Conservation (phyloP, 2,329 filamentous ascomycete genomes). For the Hypoxylon sp. region DNA sequence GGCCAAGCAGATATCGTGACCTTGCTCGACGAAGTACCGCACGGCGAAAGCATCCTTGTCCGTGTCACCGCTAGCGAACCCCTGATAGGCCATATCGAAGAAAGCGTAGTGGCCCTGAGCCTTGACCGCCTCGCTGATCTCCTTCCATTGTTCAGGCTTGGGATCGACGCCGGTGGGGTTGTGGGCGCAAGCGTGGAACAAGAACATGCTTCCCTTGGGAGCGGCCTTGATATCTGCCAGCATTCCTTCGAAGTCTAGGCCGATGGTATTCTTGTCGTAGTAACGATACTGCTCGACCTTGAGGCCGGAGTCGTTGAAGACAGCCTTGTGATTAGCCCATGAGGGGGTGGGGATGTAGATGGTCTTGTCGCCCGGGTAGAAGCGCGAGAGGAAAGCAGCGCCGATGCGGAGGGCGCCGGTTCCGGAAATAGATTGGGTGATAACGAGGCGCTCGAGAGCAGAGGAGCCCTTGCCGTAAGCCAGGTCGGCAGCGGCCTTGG, state of each 20-base stretch:
- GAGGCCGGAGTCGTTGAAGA: constrained; percentile 94
- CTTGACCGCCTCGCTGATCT: constrained; percentile 91
- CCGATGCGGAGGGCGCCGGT: constrained; percentile 96
- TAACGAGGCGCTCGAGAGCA: constrained; percentile 83
- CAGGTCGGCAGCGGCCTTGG: constrained; percentile 88
- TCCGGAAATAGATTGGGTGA: constrained; percentile 98
- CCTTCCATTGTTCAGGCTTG: constrained; percentile 89
- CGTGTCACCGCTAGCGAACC: constrained; percentile 93
- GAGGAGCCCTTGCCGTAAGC: constrained; percentile 89
- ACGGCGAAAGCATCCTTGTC: constrained; percentile 94
- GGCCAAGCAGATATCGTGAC: constrained; percentile 87
- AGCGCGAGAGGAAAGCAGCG: constrained; percentile 91
- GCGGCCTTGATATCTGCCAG: constrained; percentile 90
- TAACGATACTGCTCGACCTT: constrained; percentile 96
- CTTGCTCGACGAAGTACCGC: constrained; percentile 92
- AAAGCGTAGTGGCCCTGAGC: constrained; percentile 90
- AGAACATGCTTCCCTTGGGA: constrained; percentile 87
- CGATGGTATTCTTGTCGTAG: constrained; percentile 99
- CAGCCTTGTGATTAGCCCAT: constrained; percentile 98
- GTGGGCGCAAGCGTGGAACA: constrained; percentile 97
- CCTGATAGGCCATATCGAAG: constrained; percentile 99
- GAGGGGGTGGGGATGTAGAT: constrained; percentile 97
- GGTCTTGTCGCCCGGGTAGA: constrained; percentile 92
- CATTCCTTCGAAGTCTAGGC: constrained; percentile 96
- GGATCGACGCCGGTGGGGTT: constrained; percentile 98